phyloP scores from a whole-genome alignment of 306 rosid species.

The Vachellia pachyceras region DNA sequence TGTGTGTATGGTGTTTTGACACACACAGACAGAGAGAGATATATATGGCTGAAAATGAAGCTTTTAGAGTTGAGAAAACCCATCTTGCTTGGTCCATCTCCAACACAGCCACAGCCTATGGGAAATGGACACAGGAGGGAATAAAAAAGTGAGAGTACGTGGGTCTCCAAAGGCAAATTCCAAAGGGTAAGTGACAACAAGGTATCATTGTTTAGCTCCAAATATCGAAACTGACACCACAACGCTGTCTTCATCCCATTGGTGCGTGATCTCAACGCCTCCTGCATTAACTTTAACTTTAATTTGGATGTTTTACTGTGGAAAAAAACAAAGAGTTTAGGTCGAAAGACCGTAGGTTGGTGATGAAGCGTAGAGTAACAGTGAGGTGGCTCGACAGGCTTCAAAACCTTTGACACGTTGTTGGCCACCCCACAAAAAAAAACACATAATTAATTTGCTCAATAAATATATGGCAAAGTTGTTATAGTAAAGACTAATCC shows the following conservation, averaged over 20 bases:
- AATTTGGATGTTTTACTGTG: too few relatives aligned
- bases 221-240: slow-evolving; percentile 6
- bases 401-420: too few relatives aligned
- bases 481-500: too few relatives aligned
- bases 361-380: too few relatives aligned
- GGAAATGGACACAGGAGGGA: not conserved
- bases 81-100: slow-evolving; percentile 26
- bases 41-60: slow-evolving; percentile 18
- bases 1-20: not conserved
- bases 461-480: too few relatives aligned
- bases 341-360: too few relatives aligned
- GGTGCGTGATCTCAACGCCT: slow-evolving; percentile 34
- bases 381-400: too few relatives aligned
- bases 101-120: not conserved
- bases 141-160: not conserved
- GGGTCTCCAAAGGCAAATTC: slow-evolving; percentile 35
- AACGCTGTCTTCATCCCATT: slow-evolving; percentile 36
- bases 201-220: slow-evolving; percentile 49
- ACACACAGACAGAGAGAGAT: too few relatives aligned
- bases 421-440: too few relatives aligned
- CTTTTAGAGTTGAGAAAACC: not conserved
- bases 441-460: too few relatives aligned
- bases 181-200: slow-evolving; percentile 50
- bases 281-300: not conserved
- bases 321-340: too few relatives aligned